Evolutionary conservation across 2,329 filamentous ascomycete genomes (phyloP).

Genomic region (Cercospora sp.): DNA sequence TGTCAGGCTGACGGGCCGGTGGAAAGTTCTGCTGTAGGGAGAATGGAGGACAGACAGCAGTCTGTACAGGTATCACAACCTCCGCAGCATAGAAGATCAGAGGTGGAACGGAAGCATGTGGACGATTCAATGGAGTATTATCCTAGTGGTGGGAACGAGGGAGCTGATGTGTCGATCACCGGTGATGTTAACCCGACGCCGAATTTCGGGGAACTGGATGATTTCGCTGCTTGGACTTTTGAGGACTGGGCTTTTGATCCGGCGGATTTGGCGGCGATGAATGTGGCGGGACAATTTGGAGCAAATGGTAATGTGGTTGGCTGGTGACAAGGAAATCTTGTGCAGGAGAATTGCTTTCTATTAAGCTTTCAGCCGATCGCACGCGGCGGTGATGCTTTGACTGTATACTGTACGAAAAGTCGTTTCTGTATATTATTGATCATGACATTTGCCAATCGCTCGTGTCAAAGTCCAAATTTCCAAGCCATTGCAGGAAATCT

Average conservation of each 20-base stretch:
- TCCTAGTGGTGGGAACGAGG: neutral
- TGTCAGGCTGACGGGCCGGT: constrained; percentile 31
- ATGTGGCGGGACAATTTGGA: neutral
- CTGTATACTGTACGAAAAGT: neutral
- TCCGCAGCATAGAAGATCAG: neutral
- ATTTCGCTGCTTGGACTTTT: constrained; percentile 38
- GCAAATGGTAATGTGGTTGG: neutral
- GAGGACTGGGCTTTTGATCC: constrained; percentile 36
- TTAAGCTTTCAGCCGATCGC: neutral
- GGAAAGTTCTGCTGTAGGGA: neutral
- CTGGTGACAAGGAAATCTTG: neutral
- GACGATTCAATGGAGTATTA: constrained; percentile 15
- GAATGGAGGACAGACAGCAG: neutral
- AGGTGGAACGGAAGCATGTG: neutral
- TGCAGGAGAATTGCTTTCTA: neutral
- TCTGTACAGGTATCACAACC: constrained; percentile 3
- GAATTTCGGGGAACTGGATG: constrained; percentile 33
- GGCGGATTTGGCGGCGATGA: constrained; percentile 23
- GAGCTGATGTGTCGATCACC: neutral
- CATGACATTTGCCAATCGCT: constrained; percentile 9
- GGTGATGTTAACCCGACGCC: constrained; percentile 1
- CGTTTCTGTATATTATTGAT: neutral
- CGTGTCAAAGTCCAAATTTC: constrained; percentile 24
- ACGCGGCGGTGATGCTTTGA: neutral
- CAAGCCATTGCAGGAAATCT: constrained; percentile 29